Base-by-base conservation (phyloP, 2,329 filamentous ascomycete species). In the Plenodomus lindquistii region DNA sequence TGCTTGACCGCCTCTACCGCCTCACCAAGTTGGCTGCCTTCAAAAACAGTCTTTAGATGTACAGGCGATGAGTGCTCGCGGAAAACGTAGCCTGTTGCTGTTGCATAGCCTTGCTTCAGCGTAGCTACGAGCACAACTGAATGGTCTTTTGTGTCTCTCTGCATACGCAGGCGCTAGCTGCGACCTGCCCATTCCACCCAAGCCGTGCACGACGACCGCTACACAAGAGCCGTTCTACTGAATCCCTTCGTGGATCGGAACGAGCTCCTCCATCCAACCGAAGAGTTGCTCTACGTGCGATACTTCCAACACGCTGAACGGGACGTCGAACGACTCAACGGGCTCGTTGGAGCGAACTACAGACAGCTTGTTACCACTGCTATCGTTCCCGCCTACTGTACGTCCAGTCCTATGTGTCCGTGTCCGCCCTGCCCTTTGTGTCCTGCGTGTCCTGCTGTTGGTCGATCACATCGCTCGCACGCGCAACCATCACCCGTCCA, bases 251-350 rank as follows among this genome's bases (percentile, higher is more conserved):
- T 63, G 61, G 44, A 74, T 73, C 36, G 37, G 31, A 27, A 36
- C 42, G 1, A 73, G 59, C 52, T 73, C 65, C 15, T 54, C 36
- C 36, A 65, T 44, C 56, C 69, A 61, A 31, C 60, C 67, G 15
- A 73, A 63, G 46, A 73, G 70, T 37, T 66, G 37, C 50, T 48
- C 64, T 0, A 49, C 63, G 36, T 19, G 37, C 17, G 37, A 44
- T 16, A 49, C 36, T 20, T 44, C 41, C 16, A 10, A 21, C 18
- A 44, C 36, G 17, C 17, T 49, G 3, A 15, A 49, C 36, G 40
- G 37, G 16, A 49, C 42, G 9, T n/a, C 20, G 21, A 49, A 45
- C 15, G 36, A 40, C 15, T 3, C 24, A 7, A 48, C 17, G n/a
- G 37, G n/a, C 27, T 36, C 13, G 19, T 48, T 44, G 9, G 22